Evolutionary conservation across 768 basidiomycete species (phyloP).

Genomic region (Pleurotus tuoliensis): DNA sequence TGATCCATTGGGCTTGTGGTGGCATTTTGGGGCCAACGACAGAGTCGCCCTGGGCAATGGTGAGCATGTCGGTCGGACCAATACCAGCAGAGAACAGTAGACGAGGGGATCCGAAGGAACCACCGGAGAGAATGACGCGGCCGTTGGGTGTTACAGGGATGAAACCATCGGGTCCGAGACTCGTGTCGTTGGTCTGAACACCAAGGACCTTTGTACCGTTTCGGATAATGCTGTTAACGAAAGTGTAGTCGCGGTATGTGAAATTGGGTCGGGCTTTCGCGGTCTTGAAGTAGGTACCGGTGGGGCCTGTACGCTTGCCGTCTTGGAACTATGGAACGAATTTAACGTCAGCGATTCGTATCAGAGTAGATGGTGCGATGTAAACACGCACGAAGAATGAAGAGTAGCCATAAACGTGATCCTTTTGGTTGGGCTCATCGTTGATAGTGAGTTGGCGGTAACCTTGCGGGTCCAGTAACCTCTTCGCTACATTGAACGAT

Average conservation of each 20-base stretch:
- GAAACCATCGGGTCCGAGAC: constrained; percentile 51
- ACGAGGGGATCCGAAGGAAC: constrained; percentile 52
- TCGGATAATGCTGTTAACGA: constrained; percentile 50
- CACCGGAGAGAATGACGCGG: constrained; percentile 59
- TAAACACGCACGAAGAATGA: constrained; percentile 30
- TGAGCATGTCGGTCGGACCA: constrained; percentile 56
- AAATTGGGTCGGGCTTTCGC: constrained; percentile 50
- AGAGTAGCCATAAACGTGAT: constrained; percentile 57
- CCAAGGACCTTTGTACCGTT: constrained; percentile 53
- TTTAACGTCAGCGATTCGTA: neutral
- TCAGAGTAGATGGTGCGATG: neutral
- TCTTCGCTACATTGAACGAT: constrained; percentile 36
- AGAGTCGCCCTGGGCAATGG: constrained; percentile 43
- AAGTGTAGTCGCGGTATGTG: constrained; percentile 42
- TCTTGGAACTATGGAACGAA: constrained; percentile 29
- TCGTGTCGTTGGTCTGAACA: constrained; percentile 57
- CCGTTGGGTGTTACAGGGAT: constrained; percentile 50
- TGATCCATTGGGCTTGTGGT: constrained; percentile 45
- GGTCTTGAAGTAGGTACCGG: constrained; percentile 58
- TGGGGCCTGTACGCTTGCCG: constrained; percentile 51
- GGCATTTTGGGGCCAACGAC: constrained; percentile 44
- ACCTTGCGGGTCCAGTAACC: constrained; percentile 44
- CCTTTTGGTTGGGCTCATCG: constrained; percentile 49
- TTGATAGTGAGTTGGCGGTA: constrained; percentile 55
- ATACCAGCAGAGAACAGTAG: constrained; percentile 61